Evolutionary conservation across 805 yeast species (phyloP).

Genomic region (Kuraishia ogatae): DNA sequence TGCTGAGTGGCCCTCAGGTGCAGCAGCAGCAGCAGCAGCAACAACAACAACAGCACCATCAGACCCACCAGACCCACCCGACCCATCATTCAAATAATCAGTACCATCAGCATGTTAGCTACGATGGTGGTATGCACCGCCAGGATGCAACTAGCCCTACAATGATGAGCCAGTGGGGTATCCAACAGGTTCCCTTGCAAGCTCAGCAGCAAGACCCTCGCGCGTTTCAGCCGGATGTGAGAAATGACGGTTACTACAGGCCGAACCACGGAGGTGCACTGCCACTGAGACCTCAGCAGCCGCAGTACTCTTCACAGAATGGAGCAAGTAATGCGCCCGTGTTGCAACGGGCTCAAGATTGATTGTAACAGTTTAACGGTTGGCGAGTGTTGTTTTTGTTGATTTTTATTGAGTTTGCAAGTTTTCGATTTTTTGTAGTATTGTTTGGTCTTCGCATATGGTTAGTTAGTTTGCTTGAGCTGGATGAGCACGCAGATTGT

Average conservation of each 20-base stretch:
- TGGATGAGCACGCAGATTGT: not conserved
- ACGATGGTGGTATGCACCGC: not conserved
- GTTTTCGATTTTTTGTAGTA: not conserved
- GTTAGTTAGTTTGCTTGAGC: not conserved
- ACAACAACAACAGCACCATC: slow-evolving; percentile 1
- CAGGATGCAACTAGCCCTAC: not conserved
- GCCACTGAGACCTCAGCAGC: not conserved
- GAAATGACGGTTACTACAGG: not conserved
- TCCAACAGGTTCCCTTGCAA: not conserved
- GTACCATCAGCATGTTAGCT: not conserved
- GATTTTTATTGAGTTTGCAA: too few species aligned
- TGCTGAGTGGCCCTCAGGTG: not conserved
- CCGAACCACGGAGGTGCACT: not conserved
- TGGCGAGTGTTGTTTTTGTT: not conserved
- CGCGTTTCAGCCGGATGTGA: not conserved
- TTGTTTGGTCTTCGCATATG: not conserved
- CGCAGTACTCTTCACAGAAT: not conserved
- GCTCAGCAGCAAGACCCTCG: not conserved
- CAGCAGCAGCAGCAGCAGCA: slow-evolving; percentile 2
- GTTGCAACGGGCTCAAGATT: not conserved
- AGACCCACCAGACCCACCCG: slow-evolving; percentile 1
- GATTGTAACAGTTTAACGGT: not conserved
- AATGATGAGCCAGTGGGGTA: not conserved
- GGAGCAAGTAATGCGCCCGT: not conserved
- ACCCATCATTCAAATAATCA: not conserved